Evolutionary conservation across 2,329 filamentous ascomycete species (phyloP).

Genomic region (Fusarium newnesense): DNA sequence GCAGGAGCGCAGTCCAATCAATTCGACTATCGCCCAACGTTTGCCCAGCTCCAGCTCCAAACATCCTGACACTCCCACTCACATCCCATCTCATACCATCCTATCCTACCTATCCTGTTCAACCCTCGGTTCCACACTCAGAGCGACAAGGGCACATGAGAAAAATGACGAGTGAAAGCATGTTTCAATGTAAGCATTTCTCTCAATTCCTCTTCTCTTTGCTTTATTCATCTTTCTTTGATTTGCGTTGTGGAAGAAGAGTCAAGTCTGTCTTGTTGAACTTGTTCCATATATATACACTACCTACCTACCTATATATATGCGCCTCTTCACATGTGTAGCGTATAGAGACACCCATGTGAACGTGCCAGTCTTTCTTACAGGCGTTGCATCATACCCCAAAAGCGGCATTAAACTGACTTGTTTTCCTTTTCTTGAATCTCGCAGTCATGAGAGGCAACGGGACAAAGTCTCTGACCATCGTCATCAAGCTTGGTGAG

Average conservation of each 20-base stretch:
- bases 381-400: slow-evolving; percentile 2
- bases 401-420: slow-evolving; percentile 63
- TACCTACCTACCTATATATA: slow-evolving; percentile 14
- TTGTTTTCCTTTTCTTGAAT: slow-evolving; percentile 1
- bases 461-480: slow-evolving; percentile 56
- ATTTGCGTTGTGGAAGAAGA: slow-evolving; percentile 17
- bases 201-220: slow-evolving; percentile 14
- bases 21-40: slow-evolving; percentile 26
- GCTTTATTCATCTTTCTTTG: slow-evolving; percentile 24
- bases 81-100: slow-evolving; percentile 4
- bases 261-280: slow-evolving; percentile 3
- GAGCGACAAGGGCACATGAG: slow-evolving; percentile 38
- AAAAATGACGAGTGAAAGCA: slow-evolving; percentile 44
- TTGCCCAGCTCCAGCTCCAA: slow-evolving; percentile 39
- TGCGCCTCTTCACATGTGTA: slow-evolving; percentile 10
- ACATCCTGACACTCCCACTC: slow-evolving; percentile 23
- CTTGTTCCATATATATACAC: slow-evolving; percentile 14
- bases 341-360: slow-evolving; percentile 18
- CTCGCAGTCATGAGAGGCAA: slow-evolving; percentile 69
- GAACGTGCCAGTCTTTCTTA: slow-evolving; percentile 9
- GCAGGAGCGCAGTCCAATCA: slow-evolving; percentile 38
- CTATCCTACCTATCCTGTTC: slow-evolving; percentile 1
- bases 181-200: slow-evolving; percentile 40
- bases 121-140: slow-evolving; percentile 40
- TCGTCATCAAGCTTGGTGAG: slow-evolving; percentile 90